Conservation (phyloP, 2,329 filamentous ascomycete genomes). For the Monilinia vaccinii-corymbosi region DNA sequence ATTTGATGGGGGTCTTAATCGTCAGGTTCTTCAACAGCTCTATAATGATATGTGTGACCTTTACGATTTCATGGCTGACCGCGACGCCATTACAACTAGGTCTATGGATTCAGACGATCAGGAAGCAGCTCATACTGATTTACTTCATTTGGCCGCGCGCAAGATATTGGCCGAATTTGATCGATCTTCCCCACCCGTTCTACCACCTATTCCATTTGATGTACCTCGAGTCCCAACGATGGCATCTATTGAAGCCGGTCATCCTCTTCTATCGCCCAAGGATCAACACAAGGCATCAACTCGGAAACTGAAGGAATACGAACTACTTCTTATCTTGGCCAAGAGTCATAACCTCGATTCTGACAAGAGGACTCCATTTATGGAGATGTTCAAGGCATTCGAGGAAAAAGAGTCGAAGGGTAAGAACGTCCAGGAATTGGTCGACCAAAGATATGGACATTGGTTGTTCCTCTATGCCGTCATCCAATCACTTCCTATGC, state of each 20-base stretch:
- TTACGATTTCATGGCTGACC: constrained; percentile 83
- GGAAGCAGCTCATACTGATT: constrained; percentile 36
- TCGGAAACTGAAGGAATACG: constrained; percentile 67
- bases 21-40: constrained; percentile 69
- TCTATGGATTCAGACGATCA: constrained; percentile 53
- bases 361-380: constrained; percentile 50
- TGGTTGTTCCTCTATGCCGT: constrained; percentile 78
- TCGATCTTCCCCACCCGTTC: constrained; percentile 76
- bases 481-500: constrained; percentile 67
- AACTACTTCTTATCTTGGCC: constrained; percentile 67
- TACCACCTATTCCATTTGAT: constrained; percentile 87
- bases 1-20: constrained; percentile 76
- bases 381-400: constrained; percentile 61
- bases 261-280: constrained; percentile 54
- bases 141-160: constrained; percentile 53
- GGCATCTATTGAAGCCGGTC: constrained; percentile 54
- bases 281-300: constrained; percentile 64
- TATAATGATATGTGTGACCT: constrained; percentile 80
- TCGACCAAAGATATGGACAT: constrained; percentile 63
- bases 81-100: constrained; percentile 67
- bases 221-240: constrained; percentile 68
- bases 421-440: constrained; percentile 55
- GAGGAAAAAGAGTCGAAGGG: constrained; percentile 59
- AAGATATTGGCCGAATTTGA: constrained; percentile 83
- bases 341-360: constrained; percentile 74